Base-by-base conservation (phyloP, 805 yeast genomes). In the Nakazawaea ishiwadae region DNA sequence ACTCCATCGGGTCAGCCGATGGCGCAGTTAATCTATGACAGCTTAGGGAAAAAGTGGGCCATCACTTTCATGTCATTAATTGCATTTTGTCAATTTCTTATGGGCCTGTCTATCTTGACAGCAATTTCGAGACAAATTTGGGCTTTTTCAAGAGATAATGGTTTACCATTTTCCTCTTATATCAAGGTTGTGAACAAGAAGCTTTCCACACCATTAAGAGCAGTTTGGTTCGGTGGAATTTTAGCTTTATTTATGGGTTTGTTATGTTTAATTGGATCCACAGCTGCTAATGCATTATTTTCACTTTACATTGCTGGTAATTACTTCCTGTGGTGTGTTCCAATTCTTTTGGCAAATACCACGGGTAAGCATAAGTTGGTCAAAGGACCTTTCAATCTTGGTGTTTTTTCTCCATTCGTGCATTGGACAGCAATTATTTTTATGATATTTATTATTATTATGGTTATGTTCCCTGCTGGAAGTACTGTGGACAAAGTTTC, bases 81-180 rank as follows among this genome's bases (percentile, higher is more conserved):
- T 54, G 71, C 79, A 8, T 54, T 69, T 46, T 77, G 84, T 17
- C 86, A 80, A 55, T 78, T 74, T 58, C 60, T 80, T 40, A 81
- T 81, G 86, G 83, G 84, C 14, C 68, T 76, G 18, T 76, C 83
- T 3, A 69, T 75, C 41, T 62, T 79, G 36, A 70, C 79, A 36
- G 86, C 87, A 9, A 71, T 75, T 5, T 79, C 85, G 4, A 72
- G 89, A 58, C 88, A 81, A 57, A 69, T 79, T 37, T 82, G 84
- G 79, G 87, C 88, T 1, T 79, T 81, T 58, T 79, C 86, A 31
- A 74, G 91, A 63, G 91, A 83, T 56, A 79, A 81, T 51, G 89
- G 88, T 12, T 67, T 83, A 43, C 90, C 90, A 7, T 64, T 79
- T 47, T 69, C 81, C 11, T 59, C 66, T 31, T 65, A 65, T 52